phyloP scores from a whole-genome alignment of 805 yeast species.

The Starmerella stigmatis region DNA sequence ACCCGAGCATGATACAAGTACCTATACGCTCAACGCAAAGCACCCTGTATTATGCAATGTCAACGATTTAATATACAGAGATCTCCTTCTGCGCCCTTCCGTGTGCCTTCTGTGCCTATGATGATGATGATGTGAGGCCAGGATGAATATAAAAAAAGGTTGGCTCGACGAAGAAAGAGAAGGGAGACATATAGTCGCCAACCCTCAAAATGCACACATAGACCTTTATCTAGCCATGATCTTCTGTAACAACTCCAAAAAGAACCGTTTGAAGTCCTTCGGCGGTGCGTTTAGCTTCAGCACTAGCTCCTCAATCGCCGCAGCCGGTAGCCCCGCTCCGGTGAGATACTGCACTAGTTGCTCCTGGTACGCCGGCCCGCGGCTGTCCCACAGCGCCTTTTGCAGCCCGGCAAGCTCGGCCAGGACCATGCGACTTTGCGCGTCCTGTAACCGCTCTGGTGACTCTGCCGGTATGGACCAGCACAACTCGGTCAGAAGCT shows the following conservation, averaged over 20 bases:
- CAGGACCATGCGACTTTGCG: slow-evolving; percentile 63
- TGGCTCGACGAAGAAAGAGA: no score
- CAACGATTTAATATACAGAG: no score
- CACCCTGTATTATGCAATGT: no score
- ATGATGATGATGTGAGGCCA: no score
- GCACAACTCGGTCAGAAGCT: slow-evolving; percentile 52
- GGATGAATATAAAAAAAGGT: no score
- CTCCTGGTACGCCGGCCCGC: slow-evolving; percentile 30
- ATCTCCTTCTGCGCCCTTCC: no score
- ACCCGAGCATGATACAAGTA: no score
- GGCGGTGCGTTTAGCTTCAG: slow-evolving; percentile 13
- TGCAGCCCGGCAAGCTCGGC: slow-evolving; percentile 64
- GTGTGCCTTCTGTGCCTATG: no score
- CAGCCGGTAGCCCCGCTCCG: slow-evolving; percentile 21
- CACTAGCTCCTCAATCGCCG: slow-evolving; percentile 18
- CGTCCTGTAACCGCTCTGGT: slow-evolving; percentile 58
- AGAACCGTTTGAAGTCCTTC: slow-evolving; percentile 25
- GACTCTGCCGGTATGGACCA: slow-evolving; percentile 75
- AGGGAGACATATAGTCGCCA: no score
- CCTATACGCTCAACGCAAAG: no score
- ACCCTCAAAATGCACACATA: no score
- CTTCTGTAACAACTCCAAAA: slow-evolving; percentile 16
- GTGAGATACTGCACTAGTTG: slow-evolving; percentile 20
- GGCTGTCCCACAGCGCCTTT: slow-evolving; percentile 47
- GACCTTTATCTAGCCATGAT: slow-evolving; percentile 4